Percentiles rank a stretch among this genome's conserved stretches.
These are phyloP conservation scores for Sporodiniella umbellata DNA, from an alignment of 371 early-diverging fungal species.

Conservation along the genomic window DNA sequence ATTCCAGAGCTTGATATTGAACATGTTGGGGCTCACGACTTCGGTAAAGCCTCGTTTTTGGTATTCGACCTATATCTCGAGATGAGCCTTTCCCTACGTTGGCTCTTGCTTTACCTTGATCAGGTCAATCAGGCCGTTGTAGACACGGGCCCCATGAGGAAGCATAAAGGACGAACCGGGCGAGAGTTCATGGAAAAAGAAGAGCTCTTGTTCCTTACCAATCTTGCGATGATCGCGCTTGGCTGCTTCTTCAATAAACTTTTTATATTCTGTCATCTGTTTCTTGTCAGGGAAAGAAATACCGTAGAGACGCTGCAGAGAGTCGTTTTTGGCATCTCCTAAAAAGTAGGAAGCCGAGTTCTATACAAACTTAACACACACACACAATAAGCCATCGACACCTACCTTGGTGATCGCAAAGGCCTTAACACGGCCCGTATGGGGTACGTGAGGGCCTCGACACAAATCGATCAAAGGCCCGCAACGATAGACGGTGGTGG, in stretches of 20 bases:
- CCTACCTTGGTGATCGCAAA: conserved; percentile 85
- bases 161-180: conserved; percentile 98
- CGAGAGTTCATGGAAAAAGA: conserved; percentile 96
- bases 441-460: conserved; percentile 97
- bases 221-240: conserved; percentile 98
- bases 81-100: background rate
- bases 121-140: conserved; percentile 91
- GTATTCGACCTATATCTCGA: conserved; percentile 68
- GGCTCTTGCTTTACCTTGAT: conserved; percentile 47
- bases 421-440: conserved; percentile 94
- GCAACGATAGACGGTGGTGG: conserved; percentile 97
- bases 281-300: conserved; percentile 98
- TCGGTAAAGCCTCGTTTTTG: conserved; percentile 80
- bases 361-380: conserved; percentile 33
- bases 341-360: conserved; percentile 98
- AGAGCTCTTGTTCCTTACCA: conserved; percentile 94
- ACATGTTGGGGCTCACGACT: conserved; percentile 98
- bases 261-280: conserved; percentile 92
- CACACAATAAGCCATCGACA: background rate
- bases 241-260: conserved; percentile 94
- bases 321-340: conserved; percentile 96
- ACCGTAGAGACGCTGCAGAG: conserved; percentile 98
- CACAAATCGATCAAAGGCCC: conserved; percentile 99
- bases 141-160: conserved; percentile 95
- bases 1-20: conserved; percentile 96